Evolutionary conservation across 352 stramenopile genomes (phyloP), one percentile per base, ranked within the genome.

Genomic region (Phytopythium vexans): DNA sequence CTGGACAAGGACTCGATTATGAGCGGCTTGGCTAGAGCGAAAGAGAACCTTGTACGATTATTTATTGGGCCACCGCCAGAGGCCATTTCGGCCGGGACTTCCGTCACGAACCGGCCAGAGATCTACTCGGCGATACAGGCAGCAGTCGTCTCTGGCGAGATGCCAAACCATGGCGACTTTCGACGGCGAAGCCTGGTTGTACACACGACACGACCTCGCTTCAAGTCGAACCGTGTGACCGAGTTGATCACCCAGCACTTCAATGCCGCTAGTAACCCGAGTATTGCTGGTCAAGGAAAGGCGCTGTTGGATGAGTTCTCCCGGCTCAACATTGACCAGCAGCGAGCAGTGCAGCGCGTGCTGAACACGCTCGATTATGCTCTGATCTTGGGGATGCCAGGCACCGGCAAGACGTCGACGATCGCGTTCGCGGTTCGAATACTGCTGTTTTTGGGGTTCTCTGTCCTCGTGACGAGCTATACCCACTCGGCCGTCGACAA

Each of bases 401-500:
- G 94, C 43, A 98, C 94, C 5, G 97, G 97, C 31, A 99, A 99
- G 70, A 98, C 95, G 0, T 96, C 86, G 36, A 99, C 94, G 9
- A 96, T 99, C 41, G 80, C 86, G 36, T 99, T 98, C 54, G 75
- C 97, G 3, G 91, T 97, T 47, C 80, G 92, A 6, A 66, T 98
- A 16, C 60, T 99, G 41, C 64, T 97, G 11, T 94, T 89, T 32
- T 64, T 90, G 11, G 95, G 95, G 1, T 92, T 96, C 51, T 92
- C 91, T 9, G 96, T 99, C 33, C 74, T 99, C 6, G 78, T 99
- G 32, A 98, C 96, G 27, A 97, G 90, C 40, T 99, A 99, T 66
- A 99, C 97, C 3, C 95, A 99, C 69, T 94, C 91, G 6, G 97
- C 96, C 32, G 96, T 99, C n/a, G 97, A 99, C 63, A 98, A 97